Evolutionary conservation across 768 basidiomycete species (phyloP).

Genomic region (Imleria badia): DNA sequence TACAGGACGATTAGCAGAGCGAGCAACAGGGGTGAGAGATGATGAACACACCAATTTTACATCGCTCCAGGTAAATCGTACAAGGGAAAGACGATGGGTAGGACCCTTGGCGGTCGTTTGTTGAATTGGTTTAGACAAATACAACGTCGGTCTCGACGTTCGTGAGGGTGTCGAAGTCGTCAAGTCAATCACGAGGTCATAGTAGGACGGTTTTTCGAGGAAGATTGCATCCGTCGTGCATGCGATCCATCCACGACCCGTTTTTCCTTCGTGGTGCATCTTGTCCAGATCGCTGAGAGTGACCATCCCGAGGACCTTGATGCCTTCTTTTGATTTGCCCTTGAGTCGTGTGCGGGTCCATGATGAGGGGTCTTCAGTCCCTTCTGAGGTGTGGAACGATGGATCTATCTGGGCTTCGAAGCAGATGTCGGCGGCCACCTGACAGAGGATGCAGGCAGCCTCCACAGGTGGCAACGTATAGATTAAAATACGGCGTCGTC

Average conservation of each 20-base stretch:
- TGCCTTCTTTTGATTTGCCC: slow-evolving; percentile 48
- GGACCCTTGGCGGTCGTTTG: slow-evolving; percentile 39
- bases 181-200: slow-evolving; percentile 80
- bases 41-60: slow-evolving; percentile 57
- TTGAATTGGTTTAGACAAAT: slow-evolving; percentile 51
- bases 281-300: slow-evolving; percentile 72
- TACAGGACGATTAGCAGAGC: slow-evolving; percentile 22
- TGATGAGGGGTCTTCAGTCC: slow-evolving; percentile 27
- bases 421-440: slow-evolving; percentile 60
- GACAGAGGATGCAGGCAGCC: slow-evolving; percentile 69
- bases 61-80: slow-evolving; percentile 84
- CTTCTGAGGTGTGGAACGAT: slow-evolving; percentile 19
- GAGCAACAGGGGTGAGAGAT: not conserved
- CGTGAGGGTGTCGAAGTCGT: slow-evolving; percentile 64
- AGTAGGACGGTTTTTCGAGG: slow-evolving; percentile 74
- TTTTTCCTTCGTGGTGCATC: slow-evolving; percentile 53
- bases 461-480: slow-evolving; percentile 81
- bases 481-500: slow-evolving; percentile 72
- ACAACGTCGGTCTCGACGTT: slow-evolving; percentile 64
- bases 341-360: slow-evolving; percentile 33
- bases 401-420: slow-evolving; percentile 45
- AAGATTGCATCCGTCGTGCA: slow-evolving; percentile 87
- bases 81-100: slow-evolving; percentile 55
- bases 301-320: slow-evolving; percentile 76
- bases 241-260: slow-evolving; percentile 78